These are phyloP conservation scores for Isatis lusitanica DNA, from an alignment of 441 rosid species.

Conservation along the genomic window DNA sequence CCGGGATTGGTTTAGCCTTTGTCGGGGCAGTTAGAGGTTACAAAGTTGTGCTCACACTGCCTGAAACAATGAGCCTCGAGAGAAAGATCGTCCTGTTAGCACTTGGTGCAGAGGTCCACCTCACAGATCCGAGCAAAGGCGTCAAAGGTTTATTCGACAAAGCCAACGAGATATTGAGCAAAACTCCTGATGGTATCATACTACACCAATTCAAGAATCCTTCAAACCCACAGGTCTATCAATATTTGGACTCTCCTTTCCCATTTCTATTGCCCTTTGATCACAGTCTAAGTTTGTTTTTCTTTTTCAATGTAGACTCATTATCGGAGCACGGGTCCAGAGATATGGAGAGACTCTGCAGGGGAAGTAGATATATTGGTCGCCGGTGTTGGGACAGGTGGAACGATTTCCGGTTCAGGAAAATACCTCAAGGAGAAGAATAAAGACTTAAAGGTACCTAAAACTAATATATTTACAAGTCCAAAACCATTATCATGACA, in stretches of 20 bases:
- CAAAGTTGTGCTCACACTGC: conserved; percentile 58
- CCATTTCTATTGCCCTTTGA: not conserved
- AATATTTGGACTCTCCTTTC: conserved; percentile 4
- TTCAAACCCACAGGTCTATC: conserved; percentile 62
- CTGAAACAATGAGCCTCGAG: conserved; percentile 56
- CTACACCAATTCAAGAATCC: conserved; percentile 57
- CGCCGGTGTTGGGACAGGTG: conserved; percentile 82
- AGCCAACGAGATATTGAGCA: conserved; percentile 55
- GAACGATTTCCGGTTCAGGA: conserved; percentile 77
- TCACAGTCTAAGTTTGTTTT: not conserved
- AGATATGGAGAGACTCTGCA: conserved; percentile 80
- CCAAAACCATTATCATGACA: not conserved
- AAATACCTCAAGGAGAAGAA: conserved; percentile 76
- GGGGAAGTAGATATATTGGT: conserved; percentile 73
- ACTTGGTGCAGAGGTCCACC: conserved; percentile 69
- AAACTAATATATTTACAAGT: not conserved
- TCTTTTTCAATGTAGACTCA: conserved; percentile 76
- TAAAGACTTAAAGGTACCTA: conserved; percentile 63
- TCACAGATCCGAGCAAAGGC: conserved; percentile 51
- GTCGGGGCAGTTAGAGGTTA: conserved; percentile 78
- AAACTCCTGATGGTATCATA: conserved; percentile 60
- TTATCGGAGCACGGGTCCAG: conserved; percentile 82
- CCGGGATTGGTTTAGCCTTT: conserved; percentile 74
- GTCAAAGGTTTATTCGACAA: conserved; percentile 41
- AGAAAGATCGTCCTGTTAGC: conserved; percentile 63